These are phyloP conservation scores for Singerocomus inundabilis DNA, from an alignment of 1,284 basidiomycete genomes.

Conservation along the genomic window DNA sequence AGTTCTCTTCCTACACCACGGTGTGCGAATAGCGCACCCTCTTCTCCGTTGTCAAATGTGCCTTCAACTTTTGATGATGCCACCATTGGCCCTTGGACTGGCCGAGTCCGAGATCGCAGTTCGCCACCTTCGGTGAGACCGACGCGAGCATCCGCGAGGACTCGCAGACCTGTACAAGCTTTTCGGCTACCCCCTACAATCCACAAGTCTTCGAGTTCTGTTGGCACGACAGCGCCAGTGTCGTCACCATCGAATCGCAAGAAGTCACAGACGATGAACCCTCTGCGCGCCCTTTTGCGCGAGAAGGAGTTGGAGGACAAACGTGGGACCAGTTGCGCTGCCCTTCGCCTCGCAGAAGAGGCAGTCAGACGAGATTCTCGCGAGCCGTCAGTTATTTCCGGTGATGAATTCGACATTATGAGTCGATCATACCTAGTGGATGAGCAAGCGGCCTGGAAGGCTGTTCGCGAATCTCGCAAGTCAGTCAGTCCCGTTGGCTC, in stretches of 20 bases:
- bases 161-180: constrained; percentile 12
- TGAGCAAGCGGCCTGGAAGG: constrained; percentile 40
- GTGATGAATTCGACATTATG: constrained; percentile 36
- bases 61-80: constrained; percentile 13
- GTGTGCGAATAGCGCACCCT: constrained; percentile 10
- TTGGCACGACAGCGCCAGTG: neutral
- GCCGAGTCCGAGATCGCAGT: neutral
- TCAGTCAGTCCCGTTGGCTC: constrained; percentile 23
- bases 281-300: constrained; percentile 51
- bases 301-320: constrained; percentile 49
- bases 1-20: constrained; percentile 7
- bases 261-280: constrained; percentile 39
- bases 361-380: constrained; percentile 32
- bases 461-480: constrained; percentile 30
- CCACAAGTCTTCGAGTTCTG: constrained; percentile 5
- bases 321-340: constrained; percentile 43
- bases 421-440: constrained; percentile 32
- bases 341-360: constrained; percentile 45
- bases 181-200: constrained; percentile 14
- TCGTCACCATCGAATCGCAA: constrained; percentile 15
- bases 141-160: constrained; percentile 14
- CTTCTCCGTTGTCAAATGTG: constrained; percentile 27
- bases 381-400: constrained; percentile 37
- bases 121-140: constrained; percentile 5
- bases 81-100: neutral